Base-by-base conservation (phyloP, 768 basidiomycete genomes). In the Lactarius vividus region DNA sequence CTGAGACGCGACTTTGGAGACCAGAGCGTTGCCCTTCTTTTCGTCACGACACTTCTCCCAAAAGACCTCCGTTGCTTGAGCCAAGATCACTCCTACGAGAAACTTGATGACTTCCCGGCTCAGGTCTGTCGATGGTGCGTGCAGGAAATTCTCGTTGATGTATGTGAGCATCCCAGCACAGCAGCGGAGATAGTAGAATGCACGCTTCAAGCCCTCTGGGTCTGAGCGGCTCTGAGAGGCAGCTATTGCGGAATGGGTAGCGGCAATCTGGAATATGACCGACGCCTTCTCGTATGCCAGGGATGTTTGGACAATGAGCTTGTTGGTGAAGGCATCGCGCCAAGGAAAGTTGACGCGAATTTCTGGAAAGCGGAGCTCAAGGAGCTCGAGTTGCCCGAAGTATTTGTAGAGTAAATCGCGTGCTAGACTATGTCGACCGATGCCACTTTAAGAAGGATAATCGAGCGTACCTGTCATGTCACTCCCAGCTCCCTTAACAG, bases 71-170 rank as follows among this genome's bases (percentile, higher is more conserved):
- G 92, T 94, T 0, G 96, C 95, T 77, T 98, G 96, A 0, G 93
- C 94, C 18, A 93, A 81, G 74, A 95, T 94, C 71, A 96, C 66
- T n/a, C 85, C 85, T 1, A 94, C 87, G 44, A 97, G 81, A 71
- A 96, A 92, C 76, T 96, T 96, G 81, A 99, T 84, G 62, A 98
- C 93, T 66, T 98, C 96, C 23, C 94, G 84, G 72, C 89, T 90
- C 54, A 98, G 85, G 78, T 98, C 97, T 1, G 93, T 97, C 26
- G 92, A 94, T 0, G 97, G 97, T 0, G 96, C 97, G 72, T 99
- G 97, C 0, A 99, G 80, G 76, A 99, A 99, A 83, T 99, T 98
- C 77, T 99, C 97, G 79, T 98, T 98, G 81, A 99, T 95, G 75
- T 98, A 99, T 7, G 88, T 94, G 73, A 98, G 86, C 94, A 99